phyloP scores from a whole-genome alignment of 495 filamentous ascomycete genomes.

The Xylaria telfairii region DNA sequence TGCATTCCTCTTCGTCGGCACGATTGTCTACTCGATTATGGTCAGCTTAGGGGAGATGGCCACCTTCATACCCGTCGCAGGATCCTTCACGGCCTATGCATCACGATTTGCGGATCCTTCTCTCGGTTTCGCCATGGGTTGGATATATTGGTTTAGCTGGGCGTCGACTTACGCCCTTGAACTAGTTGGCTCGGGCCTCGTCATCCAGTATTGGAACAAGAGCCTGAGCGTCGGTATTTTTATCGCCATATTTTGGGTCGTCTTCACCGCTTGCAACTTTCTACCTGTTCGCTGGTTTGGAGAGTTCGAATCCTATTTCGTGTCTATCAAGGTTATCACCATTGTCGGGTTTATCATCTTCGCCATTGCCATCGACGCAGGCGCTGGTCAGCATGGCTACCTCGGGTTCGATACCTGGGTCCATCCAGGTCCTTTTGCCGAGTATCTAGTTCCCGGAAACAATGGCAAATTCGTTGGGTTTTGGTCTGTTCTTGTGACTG shows the following conservation, averaged over 20 bases:
- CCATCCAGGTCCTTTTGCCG: slow-evolving; percentile 71
- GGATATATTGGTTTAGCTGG: slow-evolving; percentile 62
- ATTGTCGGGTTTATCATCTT: slow-evolving; percentile 73
- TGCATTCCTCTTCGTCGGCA: slow-evolving; percentile 72
- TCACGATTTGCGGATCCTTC: slow-evolving; percentile 74
- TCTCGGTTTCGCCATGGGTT: slow-evolving; percentile 80
- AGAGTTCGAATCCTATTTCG: slow-evolving; percentile 77
- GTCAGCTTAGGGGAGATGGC: slow-evolving; percentile 71
- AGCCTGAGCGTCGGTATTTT: slow-evolving; percentile 65
- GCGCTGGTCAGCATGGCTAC: slow-evolving; percentile 67
- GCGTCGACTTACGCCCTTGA: slow-evolving; percentile 75
- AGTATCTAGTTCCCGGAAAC: slow-evolving; percentile 50
- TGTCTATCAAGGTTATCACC: slow-evolving; percentile 76
- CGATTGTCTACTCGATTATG: slow-evolving; percentile 68
- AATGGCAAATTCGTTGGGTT: slow-evolving; percentile 55
- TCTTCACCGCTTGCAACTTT: slow-evolving; percentile 70
- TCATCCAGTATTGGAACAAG: slow-evolving; percentile 77
- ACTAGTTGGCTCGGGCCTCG: slow-evolving; percentile 72
- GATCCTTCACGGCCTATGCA: slow-evolving; percentile 77
- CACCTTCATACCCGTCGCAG: slow-evolving; percentile 75
- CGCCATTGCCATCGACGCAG: slow-evolving; percentile 70
- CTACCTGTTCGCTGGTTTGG: slow-evolving; percentile 72
- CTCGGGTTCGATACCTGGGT: slow-evolving; percentile 78
- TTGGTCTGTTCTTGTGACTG: slow-evolving; percentile 55
- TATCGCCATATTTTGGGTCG: slow-evolving; percentile 76